Evolutionary conservation across 1,139 yeast genomes (phyloP), one percentile per base, ranked within the genome.

Genomic region (Petasospora rhodanensis): DNA sequence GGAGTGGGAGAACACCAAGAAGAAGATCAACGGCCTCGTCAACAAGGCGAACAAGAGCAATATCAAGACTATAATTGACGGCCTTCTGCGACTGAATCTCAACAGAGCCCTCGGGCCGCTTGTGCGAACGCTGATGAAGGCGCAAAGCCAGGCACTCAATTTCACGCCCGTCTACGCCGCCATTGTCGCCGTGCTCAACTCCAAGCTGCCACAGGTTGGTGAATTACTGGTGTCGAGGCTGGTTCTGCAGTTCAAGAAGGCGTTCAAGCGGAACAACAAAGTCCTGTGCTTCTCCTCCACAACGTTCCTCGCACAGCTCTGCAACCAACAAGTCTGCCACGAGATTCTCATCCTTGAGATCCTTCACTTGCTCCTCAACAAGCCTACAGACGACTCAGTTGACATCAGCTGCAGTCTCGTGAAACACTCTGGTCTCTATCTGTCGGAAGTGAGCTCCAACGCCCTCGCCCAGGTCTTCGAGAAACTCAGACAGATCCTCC

Each of bases 161-260:
- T 64, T 61, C 42, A 67, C 81, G 0, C 60, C 73, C 1, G 64
- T 73, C 2, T 76, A 73, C 51, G 77, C 89, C 0, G 62, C 82
- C 1, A 50, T 86, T 26, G 66, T 73, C 0, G 68, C 79, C 6
- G 66, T 81, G 1, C 40, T 86, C 14, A 82, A 84, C 55, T 69
- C 81, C 7, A 77, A 80, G 47, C 54, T 84, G 6, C 93, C 94
- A 0, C 72, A 72, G 26, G 60, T 86, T 16, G 95, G 95, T 2
- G 70, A 70, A 37, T 53, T 81, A 5, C 43, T 84, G 22, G 55
- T 68, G 0, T 55, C 66, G 7, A 62, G 95, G 42, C 58, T 80
- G 19, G 60, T 82, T 1, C 51, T 79, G 4, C 78, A 70, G 38
- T 83, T 84, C 55, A 67, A 81, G 30, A 66, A 70, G 43, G 68